phyloP scores from a whole-genome alignment of 768 basidiomycete genomes.

The Collybia mongolica region DNA sequence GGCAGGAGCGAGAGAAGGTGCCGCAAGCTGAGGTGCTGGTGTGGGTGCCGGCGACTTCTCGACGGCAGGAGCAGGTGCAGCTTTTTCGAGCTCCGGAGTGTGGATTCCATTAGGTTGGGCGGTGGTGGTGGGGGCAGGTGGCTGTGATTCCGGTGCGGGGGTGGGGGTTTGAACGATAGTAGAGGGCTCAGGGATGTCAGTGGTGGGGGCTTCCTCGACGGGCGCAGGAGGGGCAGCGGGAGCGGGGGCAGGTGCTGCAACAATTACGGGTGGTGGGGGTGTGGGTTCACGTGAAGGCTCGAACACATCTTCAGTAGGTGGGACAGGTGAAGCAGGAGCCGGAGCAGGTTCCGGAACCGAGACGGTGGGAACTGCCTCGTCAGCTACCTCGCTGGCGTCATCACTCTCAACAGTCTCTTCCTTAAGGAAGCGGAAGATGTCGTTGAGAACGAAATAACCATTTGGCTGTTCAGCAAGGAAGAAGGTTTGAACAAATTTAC shows the following conservation, averaged over 20 bases:
- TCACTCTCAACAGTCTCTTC: slow-evolving; percentile 87
- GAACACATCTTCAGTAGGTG: slow-evolving; percentile 29
- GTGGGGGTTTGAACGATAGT: slow-evolving; percentile 27
- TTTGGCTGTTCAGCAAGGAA: slow-evolving; percentile 99
- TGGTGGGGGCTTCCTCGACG: slow-evolving; percentile 40
- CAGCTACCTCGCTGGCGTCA: slow-evolving; percentile 52
- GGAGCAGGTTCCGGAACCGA: slow-evolving; percentile 25
- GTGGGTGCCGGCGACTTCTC: slow-evolving; percentile 25
- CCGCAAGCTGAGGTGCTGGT: slow-evolving; percentile 29
- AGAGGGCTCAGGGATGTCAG: slow-evolving; percentile 36
- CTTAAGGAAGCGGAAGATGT: slow-evolving; percentile 99
- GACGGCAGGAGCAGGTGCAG: slow-evolving; percentile 19
- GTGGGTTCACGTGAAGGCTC: slow-evolving; percentile 36
- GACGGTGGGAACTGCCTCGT: slow-evolving; percentile 13
- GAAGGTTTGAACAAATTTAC: slow-evolving; percentile 99
- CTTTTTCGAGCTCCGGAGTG: slow-evolving; percentile 40
- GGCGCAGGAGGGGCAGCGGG: slow-evolving; percentile 25
- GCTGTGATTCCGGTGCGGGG: slow-evolving; percentile 31
- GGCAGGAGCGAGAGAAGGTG: slow-evolving; percentile 28
- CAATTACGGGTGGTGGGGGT: slow-evolving; percentile 34
- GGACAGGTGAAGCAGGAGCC: slow-evolving; percentile 31
- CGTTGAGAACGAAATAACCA: slow-evolving; percentile 99
- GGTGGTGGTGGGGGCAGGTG: slow-evolving; percentile 20
- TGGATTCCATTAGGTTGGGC: slow-evolving; percentile 35
- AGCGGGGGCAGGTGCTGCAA: slow-evolving; percentile 27